phyloP scores from a whole-genome alignment of 139 green algal genomes.

The Coccomyxa sp. region DNA sequence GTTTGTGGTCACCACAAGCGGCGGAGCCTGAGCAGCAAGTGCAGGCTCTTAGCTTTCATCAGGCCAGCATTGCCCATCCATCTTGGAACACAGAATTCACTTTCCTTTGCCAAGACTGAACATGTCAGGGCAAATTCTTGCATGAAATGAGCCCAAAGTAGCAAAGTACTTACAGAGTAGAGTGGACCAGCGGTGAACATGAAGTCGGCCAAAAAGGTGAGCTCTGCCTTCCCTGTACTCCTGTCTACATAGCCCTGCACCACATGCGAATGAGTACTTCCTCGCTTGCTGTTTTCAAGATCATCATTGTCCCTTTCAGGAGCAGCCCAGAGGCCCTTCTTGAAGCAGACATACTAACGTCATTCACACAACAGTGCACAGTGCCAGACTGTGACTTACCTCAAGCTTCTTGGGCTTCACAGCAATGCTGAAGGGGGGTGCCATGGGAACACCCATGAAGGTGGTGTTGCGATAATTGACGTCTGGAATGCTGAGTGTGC shows the following conservation, averaged over 20 bases:
- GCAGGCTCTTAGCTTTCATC: no score
- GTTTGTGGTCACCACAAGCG: conserved; percentile 51
- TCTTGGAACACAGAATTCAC: no score
- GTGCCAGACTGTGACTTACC: conserved; percentile 7
- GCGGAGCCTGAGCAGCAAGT: conserved; percentile 18
- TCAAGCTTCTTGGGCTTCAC: conserved; percentile 53
- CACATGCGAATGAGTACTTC: background rate
- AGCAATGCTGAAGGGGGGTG: conserved; percentile 68
- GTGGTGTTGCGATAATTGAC: conserved; percentile 56
- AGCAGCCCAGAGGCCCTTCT: no score
- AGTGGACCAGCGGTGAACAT: conserved; percentile 56
- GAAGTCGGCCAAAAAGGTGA: conserved; percentile 69
- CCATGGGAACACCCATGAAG: conserved; percentile 70
- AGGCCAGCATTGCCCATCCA: no score
- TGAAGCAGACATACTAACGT: no score
- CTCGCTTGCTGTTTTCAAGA: background rate
- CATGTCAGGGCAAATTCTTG: no score
- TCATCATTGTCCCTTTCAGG: no score
- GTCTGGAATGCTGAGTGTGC: conserved; percentile 58
- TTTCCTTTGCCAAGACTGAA: no score
- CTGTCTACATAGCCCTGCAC: conserved; percentile 65
- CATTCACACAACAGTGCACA: background rate
- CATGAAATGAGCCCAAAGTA: no score
- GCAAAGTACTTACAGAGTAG: conserved; percentile 40
- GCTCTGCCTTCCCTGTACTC: conserved; percentile 50